These are phyloP conservation scores for Evernia prunastri DNA, from an alignment of 495 filamentous ascomycete genomes.

Conservation along the genomic window DNA sequence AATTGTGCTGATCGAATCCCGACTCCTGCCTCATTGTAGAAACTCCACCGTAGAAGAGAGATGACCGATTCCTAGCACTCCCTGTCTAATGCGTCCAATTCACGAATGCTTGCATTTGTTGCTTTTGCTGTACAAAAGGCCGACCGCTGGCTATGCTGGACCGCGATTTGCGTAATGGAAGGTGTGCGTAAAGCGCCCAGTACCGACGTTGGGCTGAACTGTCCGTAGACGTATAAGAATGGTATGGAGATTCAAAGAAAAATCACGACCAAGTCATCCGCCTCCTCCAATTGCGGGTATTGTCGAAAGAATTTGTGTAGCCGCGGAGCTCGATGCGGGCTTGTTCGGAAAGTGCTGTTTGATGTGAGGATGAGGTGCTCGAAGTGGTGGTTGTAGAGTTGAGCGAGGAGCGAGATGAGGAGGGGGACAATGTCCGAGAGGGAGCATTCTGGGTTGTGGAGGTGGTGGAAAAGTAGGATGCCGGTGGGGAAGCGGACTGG, in stretches of 20 bases:
- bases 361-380: conserved; percentile 49
- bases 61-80: background rate
- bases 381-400: conserved; percentile 54
- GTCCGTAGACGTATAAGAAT: conserved; percentile 5
- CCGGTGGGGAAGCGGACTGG: conserved; percentile 21
- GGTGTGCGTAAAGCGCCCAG: background rate
- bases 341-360: conserved; percentile 60
- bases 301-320: conserved; percentile 85
- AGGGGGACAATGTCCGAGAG: conserved; percentile 57
- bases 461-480: conserved; percentile 32
- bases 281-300: conserved; percentile 59
- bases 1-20: background rate
- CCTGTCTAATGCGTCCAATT: conserved; percentile 10
- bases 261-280: conserved; percentile 43
- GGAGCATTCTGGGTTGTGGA: conserved; percentile 32
- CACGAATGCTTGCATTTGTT: conserved; percentile 8
- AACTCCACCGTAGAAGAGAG: conserved; percentile 4
- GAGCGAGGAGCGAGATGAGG: conserved; percentile 79
- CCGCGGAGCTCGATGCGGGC: conserved; percentile 72
- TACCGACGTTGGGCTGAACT: background rate
- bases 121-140: conserved; percentile 18
- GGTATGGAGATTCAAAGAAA: background rate
- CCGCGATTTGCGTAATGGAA: background rate
- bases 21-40: background rate
- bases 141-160: conserved; percentile 15